Evolutionary conservation across 1,284 basidiomycete genomes (phyloP).

Genomic region (Trametes versicolor): DNA sequence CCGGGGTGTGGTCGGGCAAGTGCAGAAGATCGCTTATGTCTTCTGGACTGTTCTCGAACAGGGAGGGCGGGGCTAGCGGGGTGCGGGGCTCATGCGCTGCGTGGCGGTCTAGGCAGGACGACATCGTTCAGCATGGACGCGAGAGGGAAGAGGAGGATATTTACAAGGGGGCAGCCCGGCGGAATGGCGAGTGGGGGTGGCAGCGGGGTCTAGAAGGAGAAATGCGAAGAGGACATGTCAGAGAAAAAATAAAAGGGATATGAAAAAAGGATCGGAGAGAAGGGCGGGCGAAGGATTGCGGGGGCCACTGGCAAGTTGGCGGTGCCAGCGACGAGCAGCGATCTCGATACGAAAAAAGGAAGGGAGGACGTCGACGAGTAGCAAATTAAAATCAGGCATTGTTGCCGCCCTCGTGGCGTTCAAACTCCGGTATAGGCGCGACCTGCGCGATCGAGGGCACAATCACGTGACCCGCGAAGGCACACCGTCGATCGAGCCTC

Average conservation of each 20-base stretch:
- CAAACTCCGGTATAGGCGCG: constrained; percentile 32
- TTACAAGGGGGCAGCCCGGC: constrained; percentile 29
- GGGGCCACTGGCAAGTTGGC: constrained; percentile 26
- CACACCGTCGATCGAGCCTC: constrained; percentile 19
- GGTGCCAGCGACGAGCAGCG: constrained; percentile 29
- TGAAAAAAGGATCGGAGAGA: constrained; percentile 25
- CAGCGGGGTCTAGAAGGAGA: constrained; percentile 29
- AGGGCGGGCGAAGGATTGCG: constrained; percentile 26
- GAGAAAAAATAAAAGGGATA: constrained; percentile 17
- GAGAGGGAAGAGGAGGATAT: constrained; percentile 16
- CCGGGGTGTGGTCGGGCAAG: constrained; percentile 23
- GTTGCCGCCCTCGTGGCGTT: constrained; percentile 33
- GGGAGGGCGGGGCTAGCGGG: constrained; percentile 31
- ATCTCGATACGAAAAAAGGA: constrained; percentile 20
- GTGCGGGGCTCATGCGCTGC: constrained; percentile 36
- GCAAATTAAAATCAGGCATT: constrained; percentile 30
- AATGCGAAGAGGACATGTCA: constrained; percentile 30
- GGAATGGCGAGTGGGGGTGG: constrained; percentile 33
- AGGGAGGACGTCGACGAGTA: constrained; percentile 21
- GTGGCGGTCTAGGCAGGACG: constrained; percentile 22
- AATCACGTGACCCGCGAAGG: constrained; percentile 27
- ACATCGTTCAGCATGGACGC: constrained; percentile 23
- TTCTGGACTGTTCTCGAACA: constrained; percentile 44
- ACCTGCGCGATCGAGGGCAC: constrained; percentile 18
- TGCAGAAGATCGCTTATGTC: constrained; percentile 35